phyloP scores from a whole-genome alignment of 192 early-diverging fungal species.

The Entophlyctis luteolus region DNA sequence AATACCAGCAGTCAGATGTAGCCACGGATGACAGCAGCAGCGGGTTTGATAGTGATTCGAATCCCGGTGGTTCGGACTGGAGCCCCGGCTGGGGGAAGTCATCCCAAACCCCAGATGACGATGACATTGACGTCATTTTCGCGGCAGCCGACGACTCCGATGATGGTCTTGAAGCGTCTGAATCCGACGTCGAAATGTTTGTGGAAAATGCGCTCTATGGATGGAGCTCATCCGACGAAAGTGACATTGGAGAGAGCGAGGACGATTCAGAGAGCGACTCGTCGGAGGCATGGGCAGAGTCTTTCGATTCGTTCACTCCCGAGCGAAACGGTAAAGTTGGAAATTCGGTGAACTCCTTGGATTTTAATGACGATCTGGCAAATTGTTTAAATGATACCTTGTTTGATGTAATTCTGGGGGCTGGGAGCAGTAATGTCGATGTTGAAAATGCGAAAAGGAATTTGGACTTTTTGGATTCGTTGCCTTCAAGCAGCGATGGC shows the following conservation, averaged over 20 bases:
- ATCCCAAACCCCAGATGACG: constrained; percentile 2
- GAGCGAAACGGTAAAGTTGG: neutral
- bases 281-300: no score
- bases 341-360: neutral
- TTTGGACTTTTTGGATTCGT: no score
- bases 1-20: neutral
- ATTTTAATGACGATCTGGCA: neutral
- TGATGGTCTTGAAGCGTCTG: constrained; percentile 1
- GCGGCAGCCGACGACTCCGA: neutral
- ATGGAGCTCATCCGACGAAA: constrained; percentile 21
- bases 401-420: no score
- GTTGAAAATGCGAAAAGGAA: no score
- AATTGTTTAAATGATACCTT: neutral
- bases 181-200: constrained; percentile 18
- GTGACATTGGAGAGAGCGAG: neutral
- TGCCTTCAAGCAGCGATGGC: no score
- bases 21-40: neutral
- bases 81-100: neutral
- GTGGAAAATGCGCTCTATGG: constrained; percentile 20
- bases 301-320: no score
- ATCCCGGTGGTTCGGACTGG: neutral
- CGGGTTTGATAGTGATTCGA: neutral
- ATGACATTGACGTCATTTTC: constrained; percentile 18
- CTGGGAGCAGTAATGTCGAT: no score
- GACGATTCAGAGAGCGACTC: neutral